A percentile compares a stretch with the other conserved stretches of the same genome.
phyloP scores from a whole-genome alignment of 1,139 yeast genomes.

The Blastobotrys persicus region DNA sequence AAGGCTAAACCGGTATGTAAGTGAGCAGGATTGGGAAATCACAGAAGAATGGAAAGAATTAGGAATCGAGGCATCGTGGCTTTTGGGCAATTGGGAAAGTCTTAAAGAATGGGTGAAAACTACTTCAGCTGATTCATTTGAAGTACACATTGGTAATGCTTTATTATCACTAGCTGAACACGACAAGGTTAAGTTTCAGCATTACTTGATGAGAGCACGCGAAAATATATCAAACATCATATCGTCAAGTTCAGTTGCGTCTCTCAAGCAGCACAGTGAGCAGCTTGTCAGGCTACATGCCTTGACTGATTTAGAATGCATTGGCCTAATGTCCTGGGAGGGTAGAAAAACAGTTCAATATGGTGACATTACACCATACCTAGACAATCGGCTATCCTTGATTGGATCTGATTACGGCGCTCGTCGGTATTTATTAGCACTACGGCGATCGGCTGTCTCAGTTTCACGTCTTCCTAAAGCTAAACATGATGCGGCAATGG shows the following conservation, averaged over 20 bases:
- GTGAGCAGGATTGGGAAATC: constrained; percentile 9
- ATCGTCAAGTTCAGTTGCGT: constrained; percentile 59
- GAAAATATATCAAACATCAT: constrained; percentile 58
- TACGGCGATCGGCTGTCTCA: constrained; percentile 48
- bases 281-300: constrained; percentile 67
- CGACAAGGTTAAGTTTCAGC: constrained; percentile 37
- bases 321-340: constrained; percentile 31
- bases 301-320: constrained; percentile 56
- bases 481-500: constrained; percentile 44
- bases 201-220: constrained; percentile 52
- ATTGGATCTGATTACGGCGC: constrained; percentile 39
- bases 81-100: constrained; percentile 54
- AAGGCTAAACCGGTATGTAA: constrained; percentile 22
- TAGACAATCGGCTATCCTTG: constrained; percentile 35
- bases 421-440: constrained; percentile 37
- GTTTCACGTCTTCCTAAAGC: constrained; percentile 42
- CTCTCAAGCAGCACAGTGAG: constrained; percentile 57
- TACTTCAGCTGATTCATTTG: constrained; percentile 42
- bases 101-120: constrained; percentile 56
- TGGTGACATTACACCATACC: constrained; percentile 25
- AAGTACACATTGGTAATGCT: constrained; percentile 64
- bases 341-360: not conserved
- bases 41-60: constrained; percentile 43
- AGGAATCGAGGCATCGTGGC: constrained; percentile 74
- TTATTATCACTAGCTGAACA: constrained; percentile 44